phyloP scores from a whole-genome alignment of 441 rosid species.

The Gossypium aridum region DNA sequence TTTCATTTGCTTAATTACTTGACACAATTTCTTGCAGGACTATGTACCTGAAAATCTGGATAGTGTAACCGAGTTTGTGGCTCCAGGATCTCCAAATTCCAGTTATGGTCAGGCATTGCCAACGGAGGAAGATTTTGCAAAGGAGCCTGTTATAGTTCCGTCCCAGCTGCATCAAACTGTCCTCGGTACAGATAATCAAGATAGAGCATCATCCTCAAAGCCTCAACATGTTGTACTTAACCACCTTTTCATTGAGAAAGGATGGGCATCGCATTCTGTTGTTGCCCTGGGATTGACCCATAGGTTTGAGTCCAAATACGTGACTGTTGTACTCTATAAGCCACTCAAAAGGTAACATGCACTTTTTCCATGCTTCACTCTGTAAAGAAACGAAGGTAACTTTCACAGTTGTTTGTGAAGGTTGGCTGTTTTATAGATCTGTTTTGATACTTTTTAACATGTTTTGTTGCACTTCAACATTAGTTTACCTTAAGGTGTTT shows the following conservation, averaged over 20 bases:
- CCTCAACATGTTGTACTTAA: constrained; percentile 88
- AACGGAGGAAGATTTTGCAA: constrained; percentile 60
- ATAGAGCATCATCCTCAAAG: constrained; percentile 40
- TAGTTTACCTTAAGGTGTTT: background rate
- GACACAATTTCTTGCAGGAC: constrained; percentile 36
- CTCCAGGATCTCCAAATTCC: constrained; percentile 76
- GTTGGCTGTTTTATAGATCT: constrained; percentile 2
- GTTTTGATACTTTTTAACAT: background rate
- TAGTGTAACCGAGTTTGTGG: constrained; percentile 68
- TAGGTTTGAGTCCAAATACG: constrained; percentile 80
- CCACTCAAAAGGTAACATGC: constrained; percentile 50
- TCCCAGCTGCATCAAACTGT: constrained; percentile 67
- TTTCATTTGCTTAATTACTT: background rate
- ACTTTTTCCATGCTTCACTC: background rate
- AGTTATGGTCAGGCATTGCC: constrained; percentile 61
- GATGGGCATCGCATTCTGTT: constrained; percentile 67
- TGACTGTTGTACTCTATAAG: constrained; percentile 83
- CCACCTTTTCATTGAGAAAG: constrained; percentile 78
- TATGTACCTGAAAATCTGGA: constrained; percentile 73
- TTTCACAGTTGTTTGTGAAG: constrained; percentile 1
- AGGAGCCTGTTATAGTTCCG: constrained; percentile 70
- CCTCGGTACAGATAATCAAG: constrained; percentile 39
- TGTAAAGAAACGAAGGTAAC: constrained; percentile 5
- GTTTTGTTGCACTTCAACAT: background rate
- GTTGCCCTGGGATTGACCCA: constrained; percentile 82